phyloP scores from a whole-genome alignment of 1,284 basidiomycete species.

The Fomitopsis pinicola region DNA sequence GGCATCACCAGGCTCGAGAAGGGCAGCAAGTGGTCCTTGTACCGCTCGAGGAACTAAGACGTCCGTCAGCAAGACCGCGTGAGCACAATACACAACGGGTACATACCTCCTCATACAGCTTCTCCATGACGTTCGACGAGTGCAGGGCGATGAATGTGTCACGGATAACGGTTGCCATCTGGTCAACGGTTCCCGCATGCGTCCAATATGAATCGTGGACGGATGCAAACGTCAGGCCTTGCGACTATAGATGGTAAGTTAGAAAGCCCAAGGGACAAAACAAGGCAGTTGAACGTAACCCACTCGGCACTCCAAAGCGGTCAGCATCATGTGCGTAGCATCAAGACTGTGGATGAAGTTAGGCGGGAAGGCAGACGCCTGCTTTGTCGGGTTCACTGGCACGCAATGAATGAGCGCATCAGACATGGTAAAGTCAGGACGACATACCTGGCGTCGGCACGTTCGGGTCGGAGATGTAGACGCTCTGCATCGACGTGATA shows the following conservation, averaged over 20 bases:
- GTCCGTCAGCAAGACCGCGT: background rate
- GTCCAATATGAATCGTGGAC: conserved; percentile 99
- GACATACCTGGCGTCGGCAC: conserved; percentile 62
- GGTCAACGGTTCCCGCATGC: conserved; percentile 84
- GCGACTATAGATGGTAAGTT: conserved; percentile 38
- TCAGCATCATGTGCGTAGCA: conserved; percentile 98
- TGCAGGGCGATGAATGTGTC: conserved; percentile 94
- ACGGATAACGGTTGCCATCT: conserved; percentile 88
- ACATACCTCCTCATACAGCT: conserved; percentile 56
- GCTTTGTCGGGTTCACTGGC: conserved; percentile 80
- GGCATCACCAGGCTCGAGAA: conserved; percentile 42
- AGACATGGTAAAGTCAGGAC: background rate
- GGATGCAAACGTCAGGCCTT: conserved; percentile 82
- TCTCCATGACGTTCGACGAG: conserved; percentile 75
- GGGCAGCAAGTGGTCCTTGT: conserved; percentile 74
- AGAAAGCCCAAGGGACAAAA: background rate
- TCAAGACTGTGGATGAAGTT: conserved; percentile 99
- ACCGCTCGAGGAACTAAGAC: conserved; percentile 71
- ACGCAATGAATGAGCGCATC: background rate
- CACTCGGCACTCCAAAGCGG: conserved; percentile 87
- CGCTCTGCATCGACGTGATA: conserved; percentile 82
- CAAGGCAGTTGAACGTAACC: conserved; percentile 19
- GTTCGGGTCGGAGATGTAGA: conserved; percentile 92
- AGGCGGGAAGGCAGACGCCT: conserved; percentile 96
- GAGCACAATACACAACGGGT: background rate